phyloP scores from a whole-genome alignment of 306 rosid species.

The Trichosanthes cucumerina region DNA sequence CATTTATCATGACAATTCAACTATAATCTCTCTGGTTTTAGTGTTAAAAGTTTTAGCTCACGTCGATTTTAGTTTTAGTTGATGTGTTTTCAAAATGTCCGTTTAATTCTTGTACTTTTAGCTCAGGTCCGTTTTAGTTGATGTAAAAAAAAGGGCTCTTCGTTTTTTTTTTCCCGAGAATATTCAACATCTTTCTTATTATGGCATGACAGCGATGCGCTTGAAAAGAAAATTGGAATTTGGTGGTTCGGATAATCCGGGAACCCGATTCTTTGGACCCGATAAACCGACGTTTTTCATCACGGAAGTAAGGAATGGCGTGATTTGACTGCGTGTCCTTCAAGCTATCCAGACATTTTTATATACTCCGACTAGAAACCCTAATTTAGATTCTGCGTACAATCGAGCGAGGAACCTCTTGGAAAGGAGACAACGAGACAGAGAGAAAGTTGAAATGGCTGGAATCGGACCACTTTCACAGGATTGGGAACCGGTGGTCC shows the following conservation, averaged over 20 bases:
- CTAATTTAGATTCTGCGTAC: background rate
- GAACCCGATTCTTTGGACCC: conserved; percentile 4
- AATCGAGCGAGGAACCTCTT: background rate
- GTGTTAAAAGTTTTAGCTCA: no score
- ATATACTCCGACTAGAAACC: background rate
- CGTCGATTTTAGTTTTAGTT: no score
- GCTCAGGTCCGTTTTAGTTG: no score
- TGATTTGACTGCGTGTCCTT: conserved; percentile 4
- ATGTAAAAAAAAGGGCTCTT: no score
- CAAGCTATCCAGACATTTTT: background rate
- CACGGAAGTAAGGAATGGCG: background rate
- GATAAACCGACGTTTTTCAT: background rate
- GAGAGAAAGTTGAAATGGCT: conserved; percentile 32
- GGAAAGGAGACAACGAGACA: background rate
- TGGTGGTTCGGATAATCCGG: background rate
- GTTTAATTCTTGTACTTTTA: no score
- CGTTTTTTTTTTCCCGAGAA: no score
- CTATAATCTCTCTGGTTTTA: no score
- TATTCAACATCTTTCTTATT: no score
- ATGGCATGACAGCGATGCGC: no score
- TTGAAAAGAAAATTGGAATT: background rate
- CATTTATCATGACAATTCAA: no score
- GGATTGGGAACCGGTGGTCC: conserved; percentile 87
- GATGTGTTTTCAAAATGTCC: no score
- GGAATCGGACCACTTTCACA: conserved; percentile 64